phyloP scores from a whole-genome alignment of 805 yeast genomes.

The Grigorovia jiainica region DNA sequence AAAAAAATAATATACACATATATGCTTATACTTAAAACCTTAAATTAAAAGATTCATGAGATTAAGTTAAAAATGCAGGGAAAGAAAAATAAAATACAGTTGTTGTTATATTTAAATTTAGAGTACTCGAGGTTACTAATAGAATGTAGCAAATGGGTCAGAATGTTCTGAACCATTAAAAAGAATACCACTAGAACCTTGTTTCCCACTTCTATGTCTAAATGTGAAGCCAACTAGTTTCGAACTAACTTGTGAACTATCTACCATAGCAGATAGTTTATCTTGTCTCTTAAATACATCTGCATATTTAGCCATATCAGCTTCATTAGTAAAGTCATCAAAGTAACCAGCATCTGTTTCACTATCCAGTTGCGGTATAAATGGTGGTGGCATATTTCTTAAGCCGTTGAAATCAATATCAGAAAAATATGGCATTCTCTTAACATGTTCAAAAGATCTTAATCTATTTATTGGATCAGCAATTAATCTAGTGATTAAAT shows the following conservation, averaged over 20 bases:
- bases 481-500: slow-evolving; percentile 65
- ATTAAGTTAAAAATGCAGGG: no score
- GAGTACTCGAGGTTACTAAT: no score
- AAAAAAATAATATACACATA: no score
- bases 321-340: slow-evolving; percentile 94
- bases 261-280: slow-evolving; percentile 58
- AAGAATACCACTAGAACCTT: slow-evolving; percentile 30
- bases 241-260: slow-evolving; percentile 48
- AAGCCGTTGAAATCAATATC: slow-evolving; percentile 74
- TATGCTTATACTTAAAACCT: no score
- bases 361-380: slow-evolving; percentile 91
- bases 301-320: slow-evolving; percentile 94
- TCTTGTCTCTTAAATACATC: slow-evolving; percentile 95
- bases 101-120: no score
- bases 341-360: slow-evolving; percentile 98
- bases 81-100: no score
- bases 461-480: slow-evolving; percentile 71
- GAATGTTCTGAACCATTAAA: slow-evolving; percentile 29
- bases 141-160: slow-evolving; percentile 32
- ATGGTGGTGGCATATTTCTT: slow-evolving; percentile 76
- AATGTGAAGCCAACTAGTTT: slow-evolving; percentile 93
- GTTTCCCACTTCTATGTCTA: slow-evolving; percentile 54
- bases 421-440: slow-evolving; percentile 67
- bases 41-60: no score
- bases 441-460: slow-evolving; percentile 72